Evolutionary conservation across 1,284 basidiomycete genomes (phyloP).

Genomic region (Moesziomyces sp.): DNA sequence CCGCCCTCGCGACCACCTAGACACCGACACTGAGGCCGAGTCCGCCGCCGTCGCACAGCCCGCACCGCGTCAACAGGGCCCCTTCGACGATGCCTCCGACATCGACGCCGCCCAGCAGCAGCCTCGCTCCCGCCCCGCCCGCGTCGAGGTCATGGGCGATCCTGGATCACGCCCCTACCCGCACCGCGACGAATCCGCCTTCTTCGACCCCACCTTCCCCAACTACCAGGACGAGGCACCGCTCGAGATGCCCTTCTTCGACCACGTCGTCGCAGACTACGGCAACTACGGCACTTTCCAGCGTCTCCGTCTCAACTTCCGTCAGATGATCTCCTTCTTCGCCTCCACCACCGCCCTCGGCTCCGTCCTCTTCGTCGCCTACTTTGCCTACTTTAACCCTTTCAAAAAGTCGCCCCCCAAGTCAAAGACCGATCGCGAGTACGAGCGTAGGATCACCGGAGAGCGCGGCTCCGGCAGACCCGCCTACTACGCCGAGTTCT

Average conservation of each 20-base stretch:
- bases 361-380: conserved; percentile 52
- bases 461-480: conserved; percentile 61
- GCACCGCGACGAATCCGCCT: conserved; percentile 29
- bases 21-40: conserved; percentile 6
- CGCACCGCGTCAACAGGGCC: background rate
- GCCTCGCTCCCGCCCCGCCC: conserved; percentile 21
- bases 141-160: conserved; percentile 36
- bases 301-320: conserved; percentile 53
- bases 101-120: conserved; percentile 6
- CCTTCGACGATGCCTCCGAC: conserved; percentile 24
- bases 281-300: conserved; percentile 54
- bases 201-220: conserved; percentile 59
- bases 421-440: conserved; percentile 62
- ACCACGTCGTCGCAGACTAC: conserved; percentile 63
- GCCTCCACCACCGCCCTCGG: conserved; percentile 45
- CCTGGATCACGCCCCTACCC: conserved; percentile 14
- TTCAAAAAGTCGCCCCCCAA: conserved; percentile 58
- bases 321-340: conserved; percentile 57
- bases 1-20: background rate
- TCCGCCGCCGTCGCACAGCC: background rate
- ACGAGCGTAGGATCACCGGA: conserved; percentile 66
- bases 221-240: conserved; percentile 48
- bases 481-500: conserved; percentile 67
- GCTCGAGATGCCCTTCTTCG: conserved; percentile 64
- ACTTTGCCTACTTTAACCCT: conserved; percentile 61